Evolutionary conservation across 192 early-diverging fungal genomes (phyloP).

Genomic region (Jimgerdemannia flammicorona): DNA sequence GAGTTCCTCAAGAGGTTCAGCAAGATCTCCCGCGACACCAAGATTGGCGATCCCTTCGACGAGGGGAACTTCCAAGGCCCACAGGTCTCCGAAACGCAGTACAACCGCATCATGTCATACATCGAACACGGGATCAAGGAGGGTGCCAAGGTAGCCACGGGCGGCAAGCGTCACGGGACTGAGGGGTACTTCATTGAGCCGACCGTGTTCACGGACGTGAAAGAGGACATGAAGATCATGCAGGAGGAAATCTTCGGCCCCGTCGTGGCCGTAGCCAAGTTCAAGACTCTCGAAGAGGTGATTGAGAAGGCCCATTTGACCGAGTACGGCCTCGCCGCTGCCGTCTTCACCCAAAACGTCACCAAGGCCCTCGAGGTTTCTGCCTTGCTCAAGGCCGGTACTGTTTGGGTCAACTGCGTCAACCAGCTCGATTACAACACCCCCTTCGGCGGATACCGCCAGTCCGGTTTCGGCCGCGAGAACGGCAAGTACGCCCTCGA

Average conservation of each 20-base stretch:
- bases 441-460: constrained; percentile 73
- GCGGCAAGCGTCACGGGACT: constrained; percentile 57
- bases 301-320: constrained; percentile 68
- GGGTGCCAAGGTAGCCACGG: constrained; percentile 50
- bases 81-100: constrained; percentile 62
- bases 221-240: constrained; percentile 48
- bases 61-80: constrained; percentile 64
- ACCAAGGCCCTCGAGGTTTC: constrained; percentile 51
- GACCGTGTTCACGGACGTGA: constrained; percentile 68
- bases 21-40: constrained; percentile 25
- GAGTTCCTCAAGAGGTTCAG: constrained; percentile 64
- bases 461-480: constrained; percentile 63
- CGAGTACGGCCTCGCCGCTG: constrained; percentile 71
- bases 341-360: constrained; percentile 69
- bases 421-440: constrained; percentile 46
- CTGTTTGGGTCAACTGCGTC: constrained; percentile 59
- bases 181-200: constrained; percentile 79
- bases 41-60: constrained; percentile 68
- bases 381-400: constrained; percentile 48
- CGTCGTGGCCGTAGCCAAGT: constrained; percentile 72
- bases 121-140: constrained; percentile 60
- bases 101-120: constrained; percentile 54
- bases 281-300: constrained; percentile 69
- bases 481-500: constrained; percentile 49
- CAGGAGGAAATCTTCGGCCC: constrained; percentile 89